Evolutionary conservation across 1,139 yeast species (phyloP).

Genomic region (Groenewaldozyma sp.): DNA sequence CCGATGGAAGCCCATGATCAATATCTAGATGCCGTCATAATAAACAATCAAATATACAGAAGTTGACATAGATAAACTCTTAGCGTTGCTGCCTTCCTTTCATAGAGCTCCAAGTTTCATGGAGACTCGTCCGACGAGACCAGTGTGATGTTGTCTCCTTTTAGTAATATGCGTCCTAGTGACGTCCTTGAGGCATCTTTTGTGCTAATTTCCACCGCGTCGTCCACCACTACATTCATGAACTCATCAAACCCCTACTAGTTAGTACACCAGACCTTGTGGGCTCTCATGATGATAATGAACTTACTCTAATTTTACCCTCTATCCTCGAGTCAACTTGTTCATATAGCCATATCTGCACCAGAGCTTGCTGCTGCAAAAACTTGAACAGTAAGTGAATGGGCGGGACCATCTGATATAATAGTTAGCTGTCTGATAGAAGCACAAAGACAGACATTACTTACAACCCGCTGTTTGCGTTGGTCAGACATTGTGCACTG

Average conservation of each 20-base stretch:
- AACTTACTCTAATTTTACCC: constrained; percentile 51
- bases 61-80: neutral
- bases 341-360: constrained; percentile 82
- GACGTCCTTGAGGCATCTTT: constrained; percentile 37
- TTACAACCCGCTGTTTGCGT: constrained; percentile 32
- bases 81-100: neutral
- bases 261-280: too few species aligned
- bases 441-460: constrained; percentile 14
- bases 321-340: constrained; percentile 70
- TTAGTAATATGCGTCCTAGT: constrained; percentile 52
- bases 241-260: constrained; percentile 85
- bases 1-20: constrained; percentile 71
- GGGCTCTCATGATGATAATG: neutral
- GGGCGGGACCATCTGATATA: constrained; percentile 61
- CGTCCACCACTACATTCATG: constrained; percentile 92
- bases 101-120: neutral
- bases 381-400: constrained; percentile 82
- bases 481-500: constrained; percentile 15
- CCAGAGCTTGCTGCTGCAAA: constrained; percentile 71
- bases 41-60: constrained; percentile 21
- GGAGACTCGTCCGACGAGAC: constrained; percentile 46
- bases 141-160: constrained; percentile 90
- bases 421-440: constrained; percentile 10
- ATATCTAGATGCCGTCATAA: constrained; percentile 49
- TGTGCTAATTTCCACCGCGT: constrained; percentile 59